Evolutionary conservation across 1,284 basidiomycete species (phyloP).

Genomic region (Ganoderma resinaceum): DNA sequence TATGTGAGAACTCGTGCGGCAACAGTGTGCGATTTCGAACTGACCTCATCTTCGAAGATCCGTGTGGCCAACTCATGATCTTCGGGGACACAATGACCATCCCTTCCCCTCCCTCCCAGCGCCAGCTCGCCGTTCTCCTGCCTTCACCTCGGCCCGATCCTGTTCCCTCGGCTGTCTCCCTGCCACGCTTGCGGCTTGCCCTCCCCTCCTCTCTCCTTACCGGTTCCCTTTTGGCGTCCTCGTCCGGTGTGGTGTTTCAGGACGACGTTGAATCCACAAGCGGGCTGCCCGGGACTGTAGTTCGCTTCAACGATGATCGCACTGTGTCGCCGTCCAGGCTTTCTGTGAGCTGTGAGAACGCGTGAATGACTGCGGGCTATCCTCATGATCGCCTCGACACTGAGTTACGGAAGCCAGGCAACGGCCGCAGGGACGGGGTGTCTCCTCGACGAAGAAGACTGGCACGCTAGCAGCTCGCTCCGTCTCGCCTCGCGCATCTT

Average conservation of each 20-base stretch:
- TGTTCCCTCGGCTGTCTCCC: neutral
- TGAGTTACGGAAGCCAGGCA: conserved; percentile 5
- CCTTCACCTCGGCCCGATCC: neutral
- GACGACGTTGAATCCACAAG: neutral
- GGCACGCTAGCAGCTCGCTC: neutral
- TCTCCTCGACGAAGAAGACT: neutral
- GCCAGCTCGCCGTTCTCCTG: neutral
- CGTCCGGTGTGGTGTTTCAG: neutral
- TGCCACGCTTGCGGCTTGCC: neutral
- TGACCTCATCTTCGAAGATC: conserved; percentile 19
- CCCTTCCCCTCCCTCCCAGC: conserved; percentile 5
- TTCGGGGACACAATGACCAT: conserved; percentile 13
- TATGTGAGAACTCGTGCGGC: conserved; percentile 14
- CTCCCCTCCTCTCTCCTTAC: neutral
- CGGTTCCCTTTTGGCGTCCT: neutral
- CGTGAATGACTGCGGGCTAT: conserved; percentile 9
- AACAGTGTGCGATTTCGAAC: conserved; percentile 8
- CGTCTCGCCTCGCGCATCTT: neutral
- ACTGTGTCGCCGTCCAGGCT: conserved; percentile 13
- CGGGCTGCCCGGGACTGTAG: neutral
- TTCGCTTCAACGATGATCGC: conserved; percentile 15
- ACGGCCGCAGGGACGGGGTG: neutral
- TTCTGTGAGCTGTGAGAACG: conserved; percentile 22
- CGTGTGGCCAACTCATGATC: conserved; percentile 13
- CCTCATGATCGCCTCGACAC: conserved; percentile 18